A percentile compares a stretch with the other conserved stretches of the same genome.
Evolutionary conservation across 768 basidiomycete species (phyloP).

Genomic region (Mycena galericulata): DNA sequence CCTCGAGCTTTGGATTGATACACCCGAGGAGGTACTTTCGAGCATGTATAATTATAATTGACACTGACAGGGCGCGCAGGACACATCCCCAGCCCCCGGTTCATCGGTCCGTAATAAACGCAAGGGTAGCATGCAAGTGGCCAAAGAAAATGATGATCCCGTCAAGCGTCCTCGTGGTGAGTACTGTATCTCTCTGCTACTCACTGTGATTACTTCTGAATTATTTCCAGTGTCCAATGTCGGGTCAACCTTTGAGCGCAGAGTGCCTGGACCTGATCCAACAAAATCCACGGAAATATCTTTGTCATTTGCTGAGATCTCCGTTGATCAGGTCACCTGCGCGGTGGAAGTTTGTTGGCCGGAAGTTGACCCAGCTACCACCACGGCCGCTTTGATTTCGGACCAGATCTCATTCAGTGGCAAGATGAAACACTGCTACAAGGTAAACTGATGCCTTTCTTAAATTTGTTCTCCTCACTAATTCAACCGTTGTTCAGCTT

Average conservation of each 20-base stretch:
- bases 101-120: slow-evolving; percentile 1
- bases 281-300: slow-evolving; percentile 4
- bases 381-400: background rate
- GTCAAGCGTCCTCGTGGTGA: slow-evolving; percentile 12
- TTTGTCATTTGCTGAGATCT: background rate
- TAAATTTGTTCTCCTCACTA: background rate
- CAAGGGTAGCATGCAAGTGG: background rate
- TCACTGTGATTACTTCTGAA: background rate
- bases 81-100: slow-evolving; percentile 5
- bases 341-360: background rate
- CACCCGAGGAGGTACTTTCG: background rate
- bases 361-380: background rate
- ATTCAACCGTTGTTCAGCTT: background rate
- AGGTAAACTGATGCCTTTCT: background rate
- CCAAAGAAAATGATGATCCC: slow-evolving; percentile 2
- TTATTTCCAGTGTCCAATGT: background rate
- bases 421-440: slow-evolving; percentile 14
- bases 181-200: background rate
- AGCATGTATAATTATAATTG: too few species aligned
- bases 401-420: background rate
- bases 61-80: too few species aligned
- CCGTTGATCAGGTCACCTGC: background rate
- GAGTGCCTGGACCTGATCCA: background rate
- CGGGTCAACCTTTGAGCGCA: background rate
- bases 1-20: slow-evolving; percentile 21